These are phyloP conservation scores for Sporothrix pallida DNA, from an alignment of 2,329 filamentous ascomycete species.

Conservation along the genomic window DNA sequence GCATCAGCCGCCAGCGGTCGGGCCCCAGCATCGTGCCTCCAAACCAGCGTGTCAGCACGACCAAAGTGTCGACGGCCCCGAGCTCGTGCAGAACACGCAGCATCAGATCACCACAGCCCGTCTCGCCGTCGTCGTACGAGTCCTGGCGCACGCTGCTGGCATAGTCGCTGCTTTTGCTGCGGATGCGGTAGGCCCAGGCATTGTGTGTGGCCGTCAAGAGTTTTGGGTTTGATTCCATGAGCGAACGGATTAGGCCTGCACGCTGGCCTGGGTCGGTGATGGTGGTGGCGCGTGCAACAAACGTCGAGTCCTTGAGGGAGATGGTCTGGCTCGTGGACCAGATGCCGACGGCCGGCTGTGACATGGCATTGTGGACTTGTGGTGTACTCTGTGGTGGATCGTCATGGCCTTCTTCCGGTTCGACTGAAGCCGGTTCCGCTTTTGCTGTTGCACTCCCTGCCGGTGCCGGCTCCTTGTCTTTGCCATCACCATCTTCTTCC, in stretches of 20 bases:
- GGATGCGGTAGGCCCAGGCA: constrained; percentile 58
- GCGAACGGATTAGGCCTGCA: constrained; percentile 51
- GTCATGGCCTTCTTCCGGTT: no score
- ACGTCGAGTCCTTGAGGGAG: constrained; percentile 60
- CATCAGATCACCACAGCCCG: constrained; percentile 62
- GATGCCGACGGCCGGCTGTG: constrained; percentile 36
- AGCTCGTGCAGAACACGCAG: constrained; percentile 60
- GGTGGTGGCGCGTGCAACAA: constrained; percentile 59
- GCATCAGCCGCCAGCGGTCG: constrained; percentile 68
- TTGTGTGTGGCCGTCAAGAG: constrained; percentile 65
- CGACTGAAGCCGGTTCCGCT: no score
- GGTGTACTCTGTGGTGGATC: constrained; percentile 25
- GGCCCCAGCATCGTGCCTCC: constrained; percentile 66
- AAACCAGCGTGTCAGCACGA: constrained; percentile 67
- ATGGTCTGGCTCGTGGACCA: constrained; percentile 62
- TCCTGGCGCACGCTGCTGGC: constrained; percentile 49
- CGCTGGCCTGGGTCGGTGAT: constrained; percentile 51
- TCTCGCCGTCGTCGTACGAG: constrained; percentile 67
- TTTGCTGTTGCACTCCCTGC: no score
- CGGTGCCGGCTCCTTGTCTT: constrained; percentile 22
- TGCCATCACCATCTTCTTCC: constrained; percentile 35
- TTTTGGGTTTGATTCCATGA: constrained; percentile 56
- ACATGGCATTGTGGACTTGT: constrained; percentile 32
- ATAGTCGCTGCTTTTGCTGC: constrained; percentile 29
- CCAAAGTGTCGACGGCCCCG: constrained; percentile 57